phyloP scores from a whole-genome alignment of 2,329 filamentous ascomycete genomes.

The Botryosphaeria dothidea region DNA sequence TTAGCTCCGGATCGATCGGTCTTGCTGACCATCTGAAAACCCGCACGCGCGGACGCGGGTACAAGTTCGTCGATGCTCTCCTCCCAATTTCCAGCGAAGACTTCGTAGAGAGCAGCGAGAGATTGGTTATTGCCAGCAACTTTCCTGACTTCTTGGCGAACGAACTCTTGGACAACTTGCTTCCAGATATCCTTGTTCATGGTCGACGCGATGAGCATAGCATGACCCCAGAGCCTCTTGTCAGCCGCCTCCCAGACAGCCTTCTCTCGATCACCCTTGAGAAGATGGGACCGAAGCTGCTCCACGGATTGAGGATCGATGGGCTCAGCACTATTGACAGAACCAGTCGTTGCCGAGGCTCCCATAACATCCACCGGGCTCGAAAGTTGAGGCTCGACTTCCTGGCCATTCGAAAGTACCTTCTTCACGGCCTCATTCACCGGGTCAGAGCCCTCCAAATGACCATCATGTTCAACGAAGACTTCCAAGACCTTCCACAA shows the following conservation, averaged over 20 bases:
- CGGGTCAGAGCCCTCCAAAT: slow-evolving; percentile 69
- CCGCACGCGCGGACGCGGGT: slow-evolving; percentile 85
- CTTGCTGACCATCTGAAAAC: slow-evolving; percentile 87
- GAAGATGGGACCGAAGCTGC: slow-evolving; percentile 69
- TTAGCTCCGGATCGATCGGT: slow-evolving; percentile 60
- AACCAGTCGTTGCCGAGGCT: slow-evolving; percentile 31
- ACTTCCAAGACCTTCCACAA: slow-evolving; percentile 84
- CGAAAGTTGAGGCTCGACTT: slow-evolving; percentile 22
- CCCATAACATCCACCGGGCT: slow-evolving; percentile 27
- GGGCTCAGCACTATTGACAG: slow-evolving; percentile 57
- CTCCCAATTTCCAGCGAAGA: slow-evolving; percentile 90
- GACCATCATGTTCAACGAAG: slow-evolving; percentile 84
- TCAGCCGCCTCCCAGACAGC: slow-evolving; percentile 94
- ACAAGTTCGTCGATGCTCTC: slow-evolving; percentile 96
- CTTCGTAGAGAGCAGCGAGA: slow-evolving; percentile 86
- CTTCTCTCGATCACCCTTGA: slow-evolving; percentile 82
- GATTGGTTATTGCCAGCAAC: slow-evolving; percentile 79
- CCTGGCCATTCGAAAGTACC: slow-evolving; percentile 52
- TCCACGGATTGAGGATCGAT: slow-evolving; percentile 70
- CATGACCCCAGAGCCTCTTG: slow-evolving; percentile 93
- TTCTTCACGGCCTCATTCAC: slow-evolving; percentile 75
- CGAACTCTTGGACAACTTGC: slow-evolving; percentile 91
- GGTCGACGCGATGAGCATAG: slow-evolving; percentile 85
- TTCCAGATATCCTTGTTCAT: slow-evolving; percentile 76
- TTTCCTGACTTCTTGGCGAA: slow-evolving; percentile 89